These are phyloP conservation scores for Hylodesmum podocarpum DNA, from an alignment of 306 rosid species.

Conservation along the genomic window DNA sequence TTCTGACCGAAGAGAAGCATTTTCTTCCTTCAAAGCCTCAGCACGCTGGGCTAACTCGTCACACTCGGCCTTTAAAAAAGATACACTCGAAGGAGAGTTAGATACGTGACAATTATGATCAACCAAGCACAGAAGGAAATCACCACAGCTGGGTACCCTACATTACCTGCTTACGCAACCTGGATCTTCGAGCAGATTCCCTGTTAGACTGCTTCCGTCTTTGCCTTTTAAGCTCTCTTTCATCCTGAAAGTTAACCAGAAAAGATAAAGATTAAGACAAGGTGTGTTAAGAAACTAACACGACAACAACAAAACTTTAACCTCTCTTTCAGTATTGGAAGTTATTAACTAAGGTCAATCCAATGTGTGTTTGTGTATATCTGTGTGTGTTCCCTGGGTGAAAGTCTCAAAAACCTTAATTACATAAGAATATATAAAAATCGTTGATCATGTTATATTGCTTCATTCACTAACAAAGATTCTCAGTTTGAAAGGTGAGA, in stretches of 20 bases:
- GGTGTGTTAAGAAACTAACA: constrained; percentile 6
- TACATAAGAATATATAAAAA: no score
- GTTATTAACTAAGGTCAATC: not conserved
- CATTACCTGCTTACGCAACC: constrained; percentile 94
- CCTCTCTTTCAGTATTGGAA: not conserved
- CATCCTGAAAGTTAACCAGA: constrained; percentile 62
- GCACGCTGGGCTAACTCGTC: constrained; percentile 96
- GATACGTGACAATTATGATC: constrained; percentile 16
- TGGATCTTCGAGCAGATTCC: constrained; percentile 97
- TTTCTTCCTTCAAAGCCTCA: constrained; percentile 83
- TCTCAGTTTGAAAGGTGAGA: not conserved
- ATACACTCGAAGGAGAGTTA: constrained; percentile 9
- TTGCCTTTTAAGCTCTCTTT: constrained; percentile 93
- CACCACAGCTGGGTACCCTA: not conserved
- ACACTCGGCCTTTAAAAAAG: constrained; percentile 81
- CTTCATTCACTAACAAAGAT: not conserved
- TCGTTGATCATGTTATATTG: no score
- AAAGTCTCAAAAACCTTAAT: not conserved
- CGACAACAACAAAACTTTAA: not conserved
- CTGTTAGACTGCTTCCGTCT: constrained; percentile 96
- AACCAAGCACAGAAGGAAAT: constrained; percentile 23
- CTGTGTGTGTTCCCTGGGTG: not conserved
- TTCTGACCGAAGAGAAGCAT: constrained; percentile 77
- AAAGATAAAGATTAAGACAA: not conserved
- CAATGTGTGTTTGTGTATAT: not conserved